Evolutionary conservation across 805 yeast species (phyloP), one percentile per base, ranked within the genome.

Genomic region (Cyberlindnera maritima): DNA sequence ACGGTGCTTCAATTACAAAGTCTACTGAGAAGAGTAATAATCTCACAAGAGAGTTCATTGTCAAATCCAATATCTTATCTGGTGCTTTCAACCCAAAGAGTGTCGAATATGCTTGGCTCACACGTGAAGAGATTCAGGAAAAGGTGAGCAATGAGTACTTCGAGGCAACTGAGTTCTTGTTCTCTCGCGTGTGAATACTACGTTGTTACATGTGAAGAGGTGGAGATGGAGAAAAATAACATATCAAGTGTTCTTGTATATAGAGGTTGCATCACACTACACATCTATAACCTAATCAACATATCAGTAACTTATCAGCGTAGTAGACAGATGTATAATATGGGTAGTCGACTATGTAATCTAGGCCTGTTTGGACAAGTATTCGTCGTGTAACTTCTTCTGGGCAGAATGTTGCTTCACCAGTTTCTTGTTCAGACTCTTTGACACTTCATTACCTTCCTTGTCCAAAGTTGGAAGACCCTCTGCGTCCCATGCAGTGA

Each of bases 11-110:
- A 2, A 23, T 57, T 23, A 62, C 62, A 14, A 46, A 53, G 9
- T 38, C 53, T 7, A 45, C 47, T 4, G 52, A 48, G 5, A 18
- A 52, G 15, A 21, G 58, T 2, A 62, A 54, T 6, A 14, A 13
- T 28, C n/a, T 28, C 8, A 47, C 53, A 13, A 74, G 79, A 57
- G 92, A 87, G 58, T 94, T 83, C 62, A 71, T 87, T 58, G 79
- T 94, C 58, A 89, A 88, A 67, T 85, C 95, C 29, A 96, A 89
- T 64, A 88, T 92, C 48, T 69, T 92, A 57, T 86, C 96, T 12
- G 99, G 98, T 39, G 70, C 72, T 51, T 91, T 91, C 65, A 67
- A 70, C 34, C 63, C 70, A 29, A 62, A 65, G 36, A 58, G 66
- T 17, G 58, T 66, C 11, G 83, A 84, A 45, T 88, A 69, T 68